These are phyloP conservation scores for Colletotrichum paranaense DNA, from an alignment of 2,329 filamentous ascomycete genomes.

Conservation along the genomic window DNA sequence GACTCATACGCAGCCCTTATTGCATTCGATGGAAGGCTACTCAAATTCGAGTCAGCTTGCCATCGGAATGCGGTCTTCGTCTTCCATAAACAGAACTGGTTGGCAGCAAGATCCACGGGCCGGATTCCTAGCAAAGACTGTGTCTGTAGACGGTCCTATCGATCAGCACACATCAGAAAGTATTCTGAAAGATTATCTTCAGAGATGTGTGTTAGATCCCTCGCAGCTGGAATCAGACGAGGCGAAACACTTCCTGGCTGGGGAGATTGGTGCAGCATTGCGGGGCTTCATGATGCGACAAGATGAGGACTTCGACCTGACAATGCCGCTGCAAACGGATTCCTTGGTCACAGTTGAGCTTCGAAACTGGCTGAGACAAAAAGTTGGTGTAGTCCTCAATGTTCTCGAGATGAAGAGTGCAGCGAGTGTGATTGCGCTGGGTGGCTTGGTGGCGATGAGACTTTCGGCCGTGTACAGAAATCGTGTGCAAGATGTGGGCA, in stretches of 20 bases:
- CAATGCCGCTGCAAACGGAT: slow-evolving; percentile 33
- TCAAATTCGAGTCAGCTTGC: slow-evolving; percentile 37
- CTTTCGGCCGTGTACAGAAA: neutral
- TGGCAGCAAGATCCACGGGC: slow-evolving; percentile 40
- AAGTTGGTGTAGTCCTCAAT: slow-evolving; percentile 31
- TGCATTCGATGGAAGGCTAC: neutral
- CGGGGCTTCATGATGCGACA: slow-evolving; percentile 34
- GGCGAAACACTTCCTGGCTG: slow-evolving; percentile 11
- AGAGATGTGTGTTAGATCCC: neutral
- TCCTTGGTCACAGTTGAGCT: slow-evolving; percentile 41
- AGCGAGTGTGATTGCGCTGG: slow-evolving; percentile 11
- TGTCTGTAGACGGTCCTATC: slow-evolving; percentile 17
- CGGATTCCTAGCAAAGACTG: slow-evolving; percentile 24
- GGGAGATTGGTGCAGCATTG: slow-evolving; percentile 12
- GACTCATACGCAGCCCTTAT: too few species aligned
- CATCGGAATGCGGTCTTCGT: slow-evolving; percentile 24
- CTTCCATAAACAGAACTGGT: slow-evolving; percentile 14
- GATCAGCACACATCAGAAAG: neutral
- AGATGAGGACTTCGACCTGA: slow-evolving; percentile 20
- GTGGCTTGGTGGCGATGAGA: neutral
- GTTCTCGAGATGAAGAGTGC: slow-evolving; percentile 21
- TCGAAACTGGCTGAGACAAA: slow-evolving; percentile 37
- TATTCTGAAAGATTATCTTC: slow-evolving; percentile 10
- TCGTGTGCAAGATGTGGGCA: neutral
- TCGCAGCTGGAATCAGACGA: neutral